Evolutionary conservation across 768 basidiomycete genomes (phyloP).

Genomic region (Pleurotus platypus): DNA sequence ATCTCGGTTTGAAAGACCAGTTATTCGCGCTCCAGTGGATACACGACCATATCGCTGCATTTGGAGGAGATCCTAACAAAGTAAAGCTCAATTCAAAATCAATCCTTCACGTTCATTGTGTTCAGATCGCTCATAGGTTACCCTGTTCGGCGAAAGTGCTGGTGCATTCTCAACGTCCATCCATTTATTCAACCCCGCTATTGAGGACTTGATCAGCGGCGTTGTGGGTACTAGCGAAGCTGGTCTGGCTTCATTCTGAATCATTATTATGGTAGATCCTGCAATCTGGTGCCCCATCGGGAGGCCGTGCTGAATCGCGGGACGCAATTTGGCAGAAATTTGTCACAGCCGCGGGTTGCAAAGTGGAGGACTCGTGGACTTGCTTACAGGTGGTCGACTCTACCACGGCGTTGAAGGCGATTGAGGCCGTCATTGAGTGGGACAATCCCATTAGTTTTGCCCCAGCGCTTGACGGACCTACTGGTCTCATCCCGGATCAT

Average conservation of each 20-base stretch:
- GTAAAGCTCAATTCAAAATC: constrained; percentile 14
- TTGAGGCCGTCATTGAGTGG: neutral
- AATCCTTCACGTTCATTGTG: neutral
- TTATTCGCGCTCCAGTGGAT: constrained; percentile 43
- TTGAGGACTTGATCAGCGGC: constrained; percentile 23
- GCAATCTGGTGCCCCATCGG: neutral
- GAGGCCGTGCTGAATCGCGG: neutral
- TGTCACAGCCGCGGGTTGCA: constrained; percentile 1
- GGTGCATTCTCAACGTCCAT: constrained; percentile 40
- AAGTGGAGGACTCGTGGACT: neutral
- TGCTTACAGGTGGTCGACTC: neutral
- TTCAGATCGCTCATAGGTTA: constrained; percentile 26
- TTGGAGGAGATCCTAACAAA: constrained; percentile 55
- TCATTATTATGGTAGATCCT: constrained; percentile 1
- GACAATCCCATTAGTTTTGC: constrained; percentile 18
- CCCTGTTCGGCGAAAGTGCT: constrained; percentile 45
- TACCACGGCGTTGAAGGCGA: neutral
- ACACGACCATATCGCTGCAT: constrained; percentile 47
- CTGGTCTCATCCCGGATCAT: constrained; percentile 33
- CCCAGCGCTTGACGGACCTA: constrained; percentile 38
- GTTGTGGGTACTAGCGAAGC: constrained; percentile 19
- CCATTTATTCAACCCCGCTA: constrained; percentile 28
- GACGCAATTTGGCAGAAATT: neutral
- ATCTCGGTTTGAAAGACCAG: constrained; percentile 38
- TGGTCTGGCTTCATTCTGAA: neutral